phyloP scores from a whole-genome alignment of 1,139 yeast genomes.

The Waltiozyma sp. region DNA sequence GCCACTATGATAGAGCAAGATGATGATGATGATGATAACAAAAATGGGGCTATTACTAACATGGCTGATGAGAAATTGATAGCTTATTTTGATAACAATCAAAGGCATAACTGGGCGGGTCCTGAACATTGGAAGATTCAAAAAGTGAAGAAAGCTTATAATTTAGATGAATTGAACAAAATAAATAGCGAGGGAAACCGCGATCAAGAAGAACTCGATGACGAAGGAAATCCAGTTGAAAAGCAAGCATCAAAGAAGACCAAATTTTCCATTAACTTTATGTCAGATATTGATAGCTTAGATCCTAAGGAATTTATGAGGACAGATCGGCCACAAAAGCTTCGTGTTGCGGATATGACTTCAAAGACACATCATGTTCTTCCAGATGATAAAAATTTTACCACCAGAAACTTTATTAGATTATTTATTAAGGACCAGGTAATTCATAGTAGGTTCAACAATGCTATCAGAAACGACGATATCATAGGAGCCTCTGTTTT shows the following conservation, averaged over 20 bases:
- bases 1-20: conserved; percentile 2
- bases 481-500: conserved; percentile 60
- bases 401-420: conserved; percentile 56
- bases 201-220: conserved; percentile 20
- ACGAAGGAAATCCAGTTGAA: conserved; percentile 3
- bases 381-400: conserved; percentile 70
- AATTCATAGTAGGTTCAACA: conserved; percentile 23
- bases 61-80: conserved; percentile 55
- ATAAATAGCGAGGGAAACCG: neutral
- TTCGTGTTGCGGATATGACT: conserved; percentile 33
- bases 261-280: conserved; percentile 37
- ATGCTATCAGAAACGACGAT: conserved; percentile 9
- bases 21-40: conserved; percentile 4
- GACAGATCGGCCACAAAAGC: conserved; percentile 25
- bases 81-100: conserved; percentile 66
- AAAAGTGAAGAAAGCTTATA: conserved; percentile 31
- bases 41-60: conserved; percentile 13
- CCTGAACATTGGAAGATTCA: conserved; percentile 90
- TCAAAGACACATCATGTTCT: conserved; percentile 36
- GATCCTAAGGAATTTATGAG: conserved; percentile 24
- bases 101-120: conserved; percentile 75
- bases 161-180: conserved; percentile 1
- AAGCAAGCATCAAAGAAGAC: neutral
- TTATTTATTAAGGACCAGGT: conserved; percentile 58
- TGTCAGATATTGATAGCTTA: conserved; percentile 21